Percentiles rank a stretch among this genome's conserved stretches.
phyloP scores from a whole-genome alignment of 2,329 filamentous ascomycete genomes.

The Mycosphaerella sp. region DNA sequence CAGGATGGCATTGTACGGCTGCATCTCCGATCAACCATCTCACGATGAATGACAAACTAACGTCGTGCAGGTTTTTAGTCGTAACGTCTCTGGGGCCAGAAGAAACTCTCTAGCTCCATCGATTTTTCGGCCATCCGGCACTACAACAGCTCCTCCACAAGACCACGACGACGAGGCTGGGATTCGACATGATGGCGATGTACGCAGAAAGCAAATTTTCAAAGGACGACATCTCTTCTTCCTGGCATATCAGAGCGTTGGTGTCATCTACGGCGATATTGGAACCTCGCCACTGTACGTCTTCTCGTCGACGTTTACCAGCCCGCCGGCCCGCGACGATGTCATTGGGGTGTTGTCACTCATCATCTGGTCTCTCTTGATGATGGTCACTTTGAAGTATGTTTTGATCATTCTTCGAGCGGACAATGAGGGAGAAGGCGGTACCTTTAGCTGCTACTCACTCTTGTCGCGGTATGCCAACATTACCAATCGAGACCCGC shows the following conservation, averaged over 20 bases:
- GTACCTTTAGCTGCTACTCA: slow-evolving; percentile 62
- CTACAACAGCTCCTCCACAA: not conserved
- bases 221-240: slow-evolving; percentile 31
- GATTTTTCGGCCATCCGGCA: not conserved
- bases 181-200: not conserved
- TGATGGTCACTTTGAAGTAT: slow-evolving; percentile 65
- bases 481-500: slow-evolving; percentile 54
- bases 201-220: slow-evolving; percentile 24
- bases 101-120: not conserved
- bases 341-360: slow-evolving; percentile 59
- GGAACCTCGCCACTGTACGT: slow-evolving; percentile 63
- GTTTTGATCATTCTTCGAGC: slow-evolving; percentile 57
- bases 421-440: slow-evolving; percentile 64
- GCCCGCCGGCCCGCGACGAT: slow-evolving; percentile 49
- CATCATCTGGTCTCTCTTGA: slow-evolving; percentile 61
- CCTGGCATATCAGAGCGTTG: slow-evolving; percentile 58
- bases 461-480: slow-evolving; percentile 56
- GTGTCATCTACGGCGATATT: slow-evolving; percentile 64
- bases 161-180: not conserved
- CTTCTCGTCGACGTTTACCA: slow-evolving; percentile 57
- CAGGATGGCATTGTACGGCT: not conserved
- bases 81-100: not conserved
- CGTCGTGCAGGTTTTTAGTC: not conserved
- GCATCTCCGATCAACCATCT: not conserved
- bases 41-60: not conserved